phyloP scores from a whole-genome alignment of 2,329 filamentous ascomycete species.

The Periconia sp. region DNA sequence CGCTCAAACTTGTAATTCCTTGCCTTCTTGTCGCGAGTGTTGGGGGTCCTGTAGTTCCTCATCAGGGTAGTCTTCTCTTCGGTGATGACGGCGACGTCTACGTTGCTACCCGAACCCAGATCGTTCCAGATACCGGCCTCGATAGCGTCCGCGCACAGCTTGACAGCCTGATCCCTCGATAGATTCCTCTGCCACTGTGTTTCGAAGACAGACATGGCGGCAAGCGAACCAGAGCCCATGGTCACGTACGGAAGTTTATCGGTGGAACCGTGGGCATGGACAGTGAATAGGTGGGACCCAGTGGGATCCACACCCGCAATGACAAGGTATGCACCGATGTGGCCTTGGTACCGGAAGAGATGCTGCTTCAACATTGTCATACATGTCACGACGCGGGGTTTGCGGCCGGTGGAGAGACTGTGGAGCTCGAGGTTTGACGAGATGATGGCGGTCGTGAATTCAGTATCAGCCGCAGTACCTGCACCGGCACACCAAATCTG shows the following conservation, averaged over 20 bases:
- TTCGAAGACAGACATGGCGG: conserved; percentile 98
- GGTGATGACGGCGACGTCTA: conserved; percentile 95
- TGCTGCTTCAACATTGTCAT: conserved; percentile 99
- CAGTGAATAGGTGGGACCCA: conserved; percentile 92
- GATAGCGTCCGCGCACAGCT: conserved; percentile 83
- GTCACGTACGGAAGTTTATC: conserved; percentile 99
- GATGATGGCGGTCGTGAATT: conserved; percentile 98
- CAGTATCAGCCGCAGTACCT: conserved; percentile 95
- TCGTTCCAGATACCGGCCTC: conserved; percentile 99
- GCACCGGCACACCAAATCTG: conserved; percentile 99
- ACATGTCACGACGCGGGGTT: conserved; percentile 95
- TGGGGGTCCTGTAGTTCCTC: conserved; percentile 91
- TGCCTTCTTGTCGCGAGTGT: conserved; percentile 86
- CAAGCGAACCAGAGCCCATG: conserved; percentile 94
- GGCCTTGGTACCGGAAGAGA: conserved; percentile 95
- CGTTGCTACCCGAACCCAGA: conserved; percentile 93
- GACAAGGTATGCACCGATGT: conserved; percentile 97
- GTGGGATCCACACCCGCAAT: conserved; percentile 96
- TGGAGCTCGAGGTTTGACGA: conserved; percentile 98
- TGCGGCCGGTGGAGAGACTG: conserved; percentile 91
- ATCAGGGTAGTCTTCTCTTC: conserved; percentile 91
- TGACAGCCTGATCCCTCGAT: conserved; percentile 77
- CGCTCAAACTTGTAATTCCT: conserved; percentile 87
- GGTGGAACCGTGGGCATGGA: conserved; percentile 96
- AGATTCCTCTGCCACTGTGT: conserved; percentile 85